Evolutionary conservation across 2,329 filamentous ascomycete genomes (phyloP), one percentile per base, ranked within the genome.

Genomic region (Laburnicola sp.): DNA sequence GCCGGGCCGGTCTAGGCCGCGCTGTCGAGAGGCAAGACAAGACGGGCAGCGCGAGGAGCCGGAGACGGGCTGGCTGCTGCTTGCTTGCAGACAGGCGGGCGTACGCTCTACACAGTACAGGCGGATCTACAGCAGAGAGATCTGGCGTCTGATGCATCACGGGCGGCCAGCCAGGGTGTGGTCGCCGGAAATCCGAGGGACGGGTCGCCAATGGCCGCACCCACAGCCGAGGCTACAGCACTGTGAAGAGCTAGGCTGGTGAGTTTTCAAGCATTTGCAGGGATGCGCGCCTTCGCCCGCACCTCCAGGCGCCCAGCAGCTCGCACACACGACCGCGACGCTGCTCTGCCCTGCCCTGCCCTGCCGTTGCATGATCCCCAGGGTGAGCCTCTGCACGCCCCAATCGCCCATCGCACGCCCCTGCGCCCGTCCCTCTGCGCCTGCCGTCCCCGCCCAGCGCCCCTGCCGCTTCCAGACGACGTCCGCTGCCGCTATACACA

Each of bases 191-290:
- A 30, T 35, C 43, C 34, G 34, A 34, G 43, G n/a, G 16, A 37
- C 32, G 34, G 43, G 43, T n/a, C 34, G 27, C 42, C 42, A 45
- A 45, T 45, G 21, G 31, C 7, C 2, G 2, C 7, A 11, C 1
- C 2, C 10, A 22, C 16, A 35, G 41, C 30, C 30, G 41, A 44
- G 41, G 41, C n/a, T n/a, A n/a, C n/a, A n/a, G n/a, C n/a, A n/a
- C n/a, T n/a, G n/a, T n/a, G n/a, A n/a, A n/a, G n/a, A n/a, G 41
- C 30, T 26, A n/a, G 40, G 28, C 16, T 9, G 8, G 30, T 44
- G 8, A 26, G 42, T 52, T 57, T 41, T 36, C 53, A 54, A 58
- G 61, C 64, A 63, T 65, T 67, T n/a, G 63, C 63, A 63, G 62
- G 63, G 62, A 56, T 62, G 38, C 53, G 59, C 56, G 59, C 53